Evolutionary conservation across 495 filamentous ascomycete species (phyloP).

Genomic region (Aspergillus panamensis): DNA sequence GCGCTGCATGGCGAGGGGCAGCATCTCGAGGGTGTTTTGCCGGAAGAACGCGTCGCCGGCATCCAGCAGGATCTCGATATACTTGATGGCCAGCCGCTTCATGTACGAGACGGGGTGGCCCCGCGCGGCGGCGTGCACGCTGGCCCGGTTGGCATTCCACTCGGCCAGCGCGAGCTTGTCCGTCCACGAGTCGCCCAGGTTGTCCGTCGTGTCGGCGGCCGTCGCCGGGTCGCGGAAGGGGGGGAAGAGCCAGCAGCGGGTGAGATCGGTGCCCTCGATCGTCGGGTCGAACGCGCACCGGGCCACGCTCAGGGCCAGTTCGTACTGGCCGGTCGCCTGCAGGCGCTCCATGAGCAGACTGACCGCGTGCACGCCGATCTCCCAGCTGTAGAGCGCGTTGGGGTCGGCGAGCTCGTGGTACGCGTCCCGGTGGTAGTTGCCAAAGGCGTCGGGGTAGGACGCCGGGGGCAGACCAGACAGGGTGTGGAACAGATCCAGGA

Average conservation of each 20-base stretch:
- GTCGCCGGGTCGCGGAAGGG: slow-evolving; percentile 10
- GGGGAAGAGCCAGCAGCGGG: slow-evolving; percentile 5
- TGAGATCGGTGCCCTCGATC: not conserved
- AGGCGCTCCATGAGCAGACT: slow-evolving; percentile 3
- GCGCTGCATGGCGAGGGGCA: slow-evolving; percentile 32
- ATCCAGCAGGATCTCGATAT: slow-evolving; percentile 37
- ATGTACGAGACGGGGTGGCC: slow-evolving; percentile 30
- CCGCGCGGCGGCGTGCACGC: slow-evolving; percentile 26
- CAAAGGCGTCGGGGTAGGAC: not conserved
- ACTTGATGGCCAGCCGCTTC: slow-evolving; percentile 33
- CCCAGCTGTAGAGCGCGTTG: slow-evolving; percentile 2
- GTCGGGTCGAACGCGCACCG: slow-evolving; percentile 32
- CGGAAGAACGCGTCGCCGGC: slow-evolving; percentile 35
- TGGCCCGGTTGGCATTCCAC: slow-evolving; percentile 17
- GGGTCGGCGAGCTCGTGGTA: not conserved
- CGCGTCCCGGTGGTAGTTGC: not conserved
- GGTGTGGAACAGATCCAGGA: not conserved
- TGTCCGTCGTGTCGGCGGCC: not conserved
- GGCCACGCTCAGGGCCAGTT: slow-evolving; percentile 24
- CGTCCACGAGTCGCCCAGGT: not conserved
- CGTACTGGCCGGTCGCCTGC: slow-evolving; percentile 25
- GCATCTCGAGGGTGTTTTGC: slow-evolving; percentile 32
- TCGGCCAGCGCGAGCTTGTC: not conserved
- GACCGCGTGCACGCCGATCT: slow-evolving; percentile 1
- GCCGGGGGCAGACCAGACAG: not conserved